Percentiles rank a stretch among this genome's conserved stretches.
phyloP scores from a whole-genome alignment of 2,329 filamentous ascomycete species.

The Venturiaceae sp. region DNA sequence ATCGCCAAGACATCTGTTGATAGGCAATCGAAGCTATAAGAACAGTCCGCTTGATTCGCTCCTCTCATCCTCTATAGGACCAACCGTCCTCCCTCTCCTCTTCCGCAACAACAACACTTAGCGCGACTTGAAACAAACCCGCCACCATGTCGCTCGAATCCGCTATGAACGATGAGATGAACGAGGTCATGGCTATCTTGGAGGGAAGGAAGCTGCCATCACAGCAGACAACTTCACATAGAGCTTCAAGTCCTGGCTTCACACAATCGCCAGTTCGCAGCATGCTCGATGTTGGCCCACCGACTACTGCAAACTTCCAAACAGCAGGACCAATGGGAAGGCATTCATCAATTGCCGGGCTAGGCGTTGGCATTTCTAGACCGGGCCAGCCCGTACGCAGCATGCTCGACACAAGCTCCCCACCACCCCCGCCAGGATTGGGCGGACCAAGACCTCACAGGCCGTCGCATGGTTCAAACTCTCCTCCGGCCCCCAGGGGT shows the following conservation, averaged over 20 bases:
- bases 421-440: not conserved
- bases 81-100: not conserved
- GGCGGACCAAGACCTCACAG: not conserved
- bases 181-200: conserved; percentile 61
- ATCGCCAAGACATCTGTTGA: not conserved
- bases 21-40: not conserved
- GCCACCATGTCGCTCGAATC: conserved; percentile 62
- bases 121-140: not conserved
- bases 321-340: conserved; percentile 11
- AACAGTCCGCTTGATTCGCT: not conserved
- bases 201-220: conserved; percentile 36
- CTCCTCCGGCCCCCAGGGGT: conserved; percentile 23
- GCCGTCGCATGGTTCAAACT: conserved; percentile 11
- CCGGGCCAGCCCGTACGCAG: conserved; percentile 17
- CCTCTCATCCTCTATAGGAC: not conserved
- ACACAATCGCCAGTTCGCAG: conserved; percentile 54
- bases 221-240: conserved; percentile 26
- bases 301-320: no score
- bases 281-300: conserved; percentile 37
- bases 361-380: conserved; percentile 21
- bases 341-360: conserved; percentile 27
- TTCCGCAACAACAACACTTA: not conserved
- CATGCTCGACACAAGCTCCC: conserved; percentile 24
- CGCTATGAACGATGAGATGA: conserved; percentile 66
- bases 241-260: conserved; percentile 40